A percentile compares a stretch with the other conserved stretches of the same genome.
Evolutionary conservation across 2,329 filamentous ascomycete species (phyloP).

Genomic region (Hymenoscyphus occultus): DNA sequence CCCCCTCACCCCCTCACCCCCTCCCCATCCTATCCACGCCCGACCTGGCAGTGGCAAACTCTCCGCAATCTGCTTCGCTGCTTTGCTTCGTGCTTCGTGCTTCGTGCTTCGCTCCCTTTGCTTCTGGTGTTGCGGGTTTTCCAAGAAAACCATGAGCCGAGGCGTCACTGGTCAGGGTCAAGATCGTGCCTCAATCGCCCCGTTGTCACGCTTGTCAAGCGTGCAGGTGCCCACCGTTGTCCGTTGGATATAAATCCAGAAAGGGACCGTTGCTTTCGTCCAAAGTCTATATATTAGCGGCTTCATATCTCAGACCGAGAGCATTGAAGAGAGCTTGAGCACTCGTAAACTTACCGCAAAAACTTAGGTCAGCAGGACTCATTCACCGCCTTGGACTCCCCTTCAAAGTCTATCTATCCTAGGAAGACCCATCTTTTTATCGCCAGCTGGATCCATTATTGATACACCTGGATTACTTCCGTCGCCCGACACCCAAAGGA

Average conservation of each 20-base stretch:
- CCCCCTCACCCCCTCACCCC: too few relatives aligned
- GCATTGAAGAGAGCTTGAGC: constrained; percentile 20
- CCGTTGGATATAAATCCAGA: constrained; percentile 18
- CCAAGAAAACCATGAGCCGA: constrained; percentile 14
- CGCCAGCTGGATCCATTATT: constrained; percentile 20
- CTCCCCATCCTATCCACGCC: constrained; percentile 1
- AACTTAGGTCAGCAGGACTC: constrained; percentile 21
- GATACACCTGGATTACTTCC: constrained; percentile 18
- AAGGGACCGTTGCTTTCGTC: constrained; percentile 20
- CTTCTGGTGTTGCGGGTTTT: constrained; percentile 9
- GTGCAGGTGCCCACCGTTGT: constrained; percentile 20
- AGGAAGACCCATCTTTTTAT: constrained; percentile 23
- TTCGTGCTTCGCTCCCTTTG: too few relatives aligned
- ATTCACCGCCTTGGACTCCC: constrained; percentile 24
- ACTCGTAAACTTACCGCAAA: constrained; percentile 14
- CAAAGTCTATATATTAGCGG: constrained; percentile 28
- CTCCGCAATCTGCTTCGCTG: constrained; percentile 1
- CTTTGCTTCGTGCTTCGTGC: too few relatives aligned
- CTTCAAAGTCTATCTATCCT: constrained; percentile 19
- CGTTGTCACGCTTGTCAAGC: constrained; percentile 21
- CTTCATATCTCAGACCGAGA: constrained; percentile 23
- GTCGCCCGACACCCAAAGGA: constrained; percentile 19
- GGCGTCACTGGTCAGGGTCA: constrained; percentile 15
- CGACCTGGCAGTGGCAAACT: constrained; percentile 21
- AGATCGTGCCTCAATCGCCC: constrained; percentile 17